Percentiles rank a stretch among this genome's conserved stretches.
phyloP scores from a whole-genome alignment of 129 eudicot genomes.

The Flaveria linearis region DNA sequence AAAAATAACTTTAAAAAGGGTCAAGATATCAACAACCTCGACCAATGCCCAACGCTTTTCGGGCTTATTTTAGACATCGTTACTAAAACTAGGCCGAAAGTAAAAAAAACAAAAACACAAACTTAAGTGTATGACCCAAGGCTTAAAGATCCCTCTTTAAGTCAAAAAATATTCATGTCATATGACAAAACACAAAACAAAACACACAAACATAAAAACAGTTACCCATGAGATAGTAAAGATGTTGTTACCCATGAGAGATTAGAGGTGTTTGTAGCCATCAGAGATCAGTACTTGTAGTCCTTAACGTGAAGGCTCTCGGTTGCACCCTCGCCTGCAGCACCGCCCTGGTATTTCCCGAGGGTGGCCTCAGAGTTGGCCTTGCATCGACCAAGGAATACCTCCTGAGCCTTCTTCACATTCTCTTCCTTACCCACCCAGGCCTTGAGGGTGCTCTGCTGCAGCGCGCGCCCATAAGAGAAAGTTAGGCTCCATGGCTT shows the following conservation, averaged over 20 bases:
- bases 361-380: conserved; percentile 59
- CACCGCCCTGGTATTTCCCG: conserved; percentile 52
- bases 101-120: background rate
- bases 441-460: conserved; percentile 58
- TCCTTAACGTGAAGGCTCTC: conserved; percentile 50
- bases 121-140: conserved; percentile 9
- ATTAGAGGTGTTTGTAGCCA: background rate
- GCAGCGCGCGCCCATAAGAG: conserved; percentile 60
- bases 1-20: conserved; percentile 3
- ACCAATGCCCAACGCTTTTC: conserved; percentile 25
- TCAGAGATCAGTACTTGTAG: conserved; percentile 35
- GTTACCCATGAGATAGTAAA: background rate
- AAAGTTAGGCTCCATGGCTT: conserved; percentile 65
- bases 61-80: conserved; percentile 33
- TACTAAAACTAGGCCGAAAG: conserved; percentile 19
- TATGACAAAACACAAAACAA: conserved; percentile 15
- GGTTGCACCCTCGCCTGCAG: conserved; percentile 37
- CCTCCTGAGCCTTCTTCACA: conserved; percentile 48
- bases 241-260: conserved; percentile 16
- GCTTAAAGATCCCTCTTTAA: background rate
- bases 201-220: background rate
- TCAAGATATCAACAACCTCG: conserved; percentile 24
- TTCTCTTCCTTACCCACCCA: conserved; percentile 62
- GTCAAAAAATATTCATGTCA: background rate
- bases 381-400: conserved; percentile 46